Base-by-base conservation (phyloP, 768 basidiomycete genomes). In the Rhodotorula taiwanensis region DNA sequence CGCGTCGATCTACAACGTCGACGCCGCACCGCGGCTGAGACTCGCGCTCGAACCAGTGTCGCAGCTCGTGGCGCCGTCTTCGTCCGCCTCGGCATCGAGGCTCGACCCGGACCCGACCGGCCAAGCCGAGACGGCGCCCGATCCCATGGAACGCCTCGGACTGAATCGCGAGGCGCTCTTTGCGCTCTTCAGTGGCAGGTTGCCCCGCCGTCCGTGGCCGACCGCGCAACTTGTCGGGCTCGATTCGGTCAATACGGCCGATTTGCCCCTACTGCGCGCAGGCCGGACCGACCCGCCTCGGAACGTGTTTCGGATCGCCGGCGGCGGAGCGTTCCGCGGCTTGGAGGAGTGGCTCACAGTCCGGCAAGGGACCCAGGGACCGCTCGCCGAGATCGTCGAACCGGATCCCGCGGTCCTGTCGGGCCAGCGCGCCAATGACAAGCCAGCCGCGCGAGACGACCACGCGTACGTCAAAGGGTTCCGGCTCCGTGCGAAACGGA, bases 171-270 rank as follows among this genome's bases (percentile, higher is more conserved):
- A 57, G 34, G 51, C 59, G 20, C 36, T 66, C 7, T 45, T 53
- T 23, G 59, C 64, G 10, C 44, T 66, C 23, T 58, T 61, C 42
- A 50, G 45, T 20, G 64, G 59, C 0, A 21, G 59, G 7, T 39
- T 61, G 1, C 64, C 64, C 5, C 14, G 42, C 16, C 28, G 33
- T 0, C n/a, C 45, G 31, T 66, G 64, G 64, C 64, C 64, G 44
- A 66, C 64, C 1, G 13, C 43, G 13, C 25, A 41, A n/a, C 55
- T 66, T 39, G 59, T 66, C 31, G 64, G 64, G 8, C 41, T 60
- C 27, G 49, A 66, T 8, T 33, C 55, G 28, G 49, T 50, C 47
- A 27, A 30, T 20, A 28, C 33, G 9, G 16, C 28, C 30, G 50
- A 51, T 20, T 11, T 58, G 21, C 28, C 18, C 16, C n/a, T 9